Base-by-base conservation (phyloP, 2,329 filamentous ascomycete species). In the Fusarium sp. region DNA sequence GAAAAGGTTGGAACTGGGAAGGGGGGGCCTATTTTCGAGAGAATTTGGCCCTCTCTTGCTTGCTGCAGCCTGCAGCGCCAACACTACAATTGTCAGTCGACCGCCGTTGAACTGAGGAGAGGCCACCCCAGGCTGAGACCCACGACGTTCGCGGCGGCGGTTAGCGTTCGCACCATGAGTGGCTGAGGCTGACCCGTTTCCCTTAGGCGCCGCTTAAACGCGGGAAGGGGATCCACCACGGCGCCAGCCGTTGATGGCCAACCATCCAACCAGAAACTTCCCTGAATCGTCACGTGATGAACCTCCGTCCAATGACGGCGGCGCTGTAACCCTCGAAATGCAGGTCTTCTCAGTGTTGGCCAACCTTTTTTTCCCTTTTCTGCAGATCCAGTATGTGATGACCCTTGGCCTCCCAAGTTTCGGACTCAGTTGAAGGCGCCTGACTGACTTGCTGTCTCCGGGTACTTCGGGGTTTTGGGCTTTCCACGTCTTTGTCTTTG, bases 91-190 rank as follows among this genome's bases (percentile, higher is more conserved):
- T 42, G 47, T 52, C 47, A 31, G 47, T 52, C 47, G 27, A 52
- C 47, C 47, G 47, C 47, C 47, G 47, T 75, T 75, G 59, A 63
- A 63, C 24, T 9, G 35, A 52, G 65, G 31, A 40, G 45, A 14
- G 37, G 54, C 56, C 22, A 24, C 42, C 38, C 38, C 40, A 47
- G 14, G 38, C 50, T 64, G 64, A 67, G 60, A 72, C 66, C 70
- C 69, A 71, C 61, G 66, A 70, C 66, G 73, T 73, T 75, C 63
- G 72, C 58, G 61, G 57, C 72, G 66, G 76, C 76, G 76, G 75
- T 72, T 78, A 77, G 66, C 70, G 62, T 47, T 66, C 47, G 69
- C 65, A 65, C 64, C 37, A 62, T 78, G 75, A 78, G 62, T 78
- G 76, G 76, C 72, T 73, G 66, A 42, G 50, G 72, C 66, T 67